A percentile compares a stretch with the other conserved stretches of the same genome.
Evolutionary conservation across 768 basidiomycete species (phyloP).

Genomic region (Lentinula raphanica): DNA sequence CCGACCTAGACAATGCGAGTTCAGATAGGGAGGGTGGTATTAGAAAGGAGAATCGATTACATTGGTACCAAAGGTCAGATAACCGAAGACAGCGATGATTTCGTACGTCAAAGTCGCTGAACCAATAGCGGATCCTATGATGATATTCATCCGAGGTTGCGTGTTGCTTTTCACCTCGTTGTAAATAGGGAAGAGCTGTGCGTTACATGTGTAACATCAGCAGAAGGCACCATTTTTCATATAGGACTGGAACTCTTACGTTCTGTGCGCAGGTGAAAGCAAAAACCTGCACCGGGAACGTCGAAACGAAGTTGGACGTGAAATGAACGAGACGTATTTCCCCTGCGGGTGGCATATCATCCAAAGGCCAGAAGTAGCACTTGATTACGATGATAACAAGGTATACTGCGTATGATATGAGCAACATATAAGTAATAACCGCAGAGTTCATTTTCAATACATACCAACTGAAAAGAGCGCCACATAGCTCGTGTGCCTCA

Average conservation of each 20-base stretch:
- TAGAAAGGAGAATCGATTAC: constrained; percentile 30
- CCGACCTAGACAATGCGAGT: constrained; percentile 52
- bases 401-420: constrained; percentile 44
- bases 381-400: constrained; percentile 73
- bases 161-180: constrained; percentile 84
- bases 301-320: constrained; percentile 72
- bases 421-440: constrained; percentile 7
- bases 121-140: constrained; percentile 86
- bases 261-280: constrained; percentile 93
- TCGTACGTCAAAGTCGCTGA: constrained; percentile 81
- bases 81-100: constrained; percentile 82
- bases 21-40: neutral
- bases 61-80: constrained; percentile 88
- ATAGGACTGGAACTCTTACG: constrained; percentile 39
- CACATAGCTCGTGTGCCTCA: constrained; percentile 88
- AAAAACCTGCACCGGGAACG: constrained; percentile 91
- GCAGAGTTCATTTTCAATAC: constrained; percentile 22
- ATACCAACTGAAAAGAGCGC: constrained; percentile 85
- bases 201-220: neutral
- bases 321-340: constrained; percentile 70
- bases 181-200: constrained; percentile 86
- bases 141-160: constrained; percentile 79
- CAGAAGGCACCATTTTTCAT: neutral
- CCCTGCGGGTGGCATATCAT: constrained; percentile 58
- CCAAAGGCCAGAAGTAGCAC: constrained; percentile 72